A percentile compares a stretch with the other conserved stretches of the same genome.
Conservation (phyloP, 1,284 basidiomycete species). For the Pisolithus thermaeus region DNA sequence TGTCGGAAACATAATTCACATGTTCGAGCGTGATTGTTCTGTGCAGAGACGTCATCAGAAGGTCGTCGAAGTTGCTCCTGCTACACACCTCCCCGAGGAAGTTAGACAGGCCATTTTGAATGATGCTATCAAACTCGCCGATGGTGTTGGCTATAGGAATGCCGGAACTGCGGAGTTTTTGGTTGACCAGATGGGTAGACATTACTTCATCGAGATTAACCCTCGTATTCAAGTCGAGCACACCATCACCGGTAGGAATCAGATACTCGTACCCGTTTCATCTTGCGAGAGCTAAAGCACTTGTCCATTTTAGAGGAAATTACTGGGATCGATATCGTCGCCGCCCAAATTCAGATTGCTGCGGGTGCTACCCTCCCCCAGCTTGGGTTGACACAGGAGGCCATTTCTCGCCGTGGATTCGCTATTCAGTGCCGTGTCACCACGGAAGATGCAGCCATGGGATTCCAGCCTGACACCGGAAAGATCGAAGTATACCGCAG, state of each 20-base stretch:
- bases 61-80: conserved; percentile 98
- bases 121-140: conserved; percentile 94
- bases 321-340: conserved; percentile 97
- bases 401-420: conserved; percentile 93
- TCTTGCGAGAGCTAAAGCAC: conserved; percentile 1
- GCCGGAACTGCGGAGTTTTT: conserved; percentile 98
- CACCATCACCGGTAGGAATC: conserved; percentile 79
- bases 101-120: conserved; percentile 81
- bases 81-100: conserved; percentile 89
- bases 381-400: conserved; percentile 95
- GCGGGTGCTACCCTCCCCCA: conserved; percentile 94
- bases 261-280: conserved; percentile 2
- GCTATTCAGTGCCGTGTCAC: conserved; percentile 99
- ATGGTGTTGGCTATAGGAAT: conserved; percentile 90
- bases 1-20: conserved; percentile 90
- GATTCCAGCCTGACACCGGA: conserved; percentile 98
- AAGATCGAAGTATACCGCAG: conserved; percentile 99
- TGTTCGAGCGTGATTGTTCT: conserved; percentile 98
- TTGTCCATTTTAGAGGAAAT: conserved; percentile 74
- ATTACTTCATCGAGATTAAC: conserved; percentile 99
- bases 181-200: conserved; percentile 93
- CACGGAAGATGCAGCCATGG: conserved; percentile 89
- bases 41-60: conserved; percentile 98
- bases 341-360: conserved; percentile 97
- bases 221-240: conserved; percentile 98